phyloP scores from a whole-genome alignment of 306 rosid species.

The Gastrolobium villosum region DNA sequence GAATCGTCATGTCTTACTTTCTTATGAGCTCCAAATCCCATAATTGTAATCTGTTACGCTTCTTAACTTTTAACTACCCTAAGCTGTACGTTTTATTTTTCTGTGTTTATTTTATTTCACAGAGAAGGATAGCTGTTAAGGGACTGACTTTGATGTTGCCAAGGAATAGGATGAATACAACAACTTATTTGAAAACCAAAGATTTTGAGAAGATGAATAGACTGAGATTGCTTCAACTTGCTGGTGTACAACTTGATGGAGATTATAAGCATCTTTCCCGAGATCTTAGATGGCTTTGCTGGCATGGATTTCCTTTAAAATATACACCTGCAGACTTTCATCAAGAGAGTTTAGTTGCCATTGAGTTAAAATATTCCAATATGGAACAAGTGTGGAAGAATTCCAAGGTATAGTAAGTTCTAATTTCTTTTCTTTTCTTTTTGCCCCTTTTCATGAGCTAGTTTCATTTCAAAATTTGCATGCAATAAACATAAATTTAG shows the following conservation, averaged over 20 bases:
- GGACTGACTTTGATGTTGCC: constrained; percentile 37
- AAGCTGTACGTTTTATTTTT: background rate
- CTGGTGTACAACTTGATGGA: constrained; percentile 15
- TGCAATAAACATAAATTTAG: background rate
- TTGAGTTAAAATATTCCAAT: background rate
- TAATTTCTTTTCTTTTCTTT: too few species aligned
- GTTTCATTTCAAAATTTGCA: background rate
- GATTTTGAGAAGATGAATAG: constrained; percentile 44
- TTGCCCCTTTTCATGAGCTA: too few species aligned
- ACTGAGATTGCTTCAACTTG: constrained; percentile 35
- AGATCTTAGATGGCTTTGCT: constrained; percentile 40
- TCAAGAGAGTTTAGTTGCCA: constrained; percentile 20
- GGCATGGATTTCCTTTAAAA: constrained; percentile 37
- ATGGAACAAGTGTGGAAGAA: background rate
- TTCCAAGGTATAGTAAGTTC: constrained; percentile 21
- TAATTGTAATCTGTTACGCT: background rate
- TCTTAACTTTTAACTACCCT: background rate
- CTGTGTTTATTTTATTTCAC: background rate
- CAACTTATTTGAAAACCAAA: background rate
- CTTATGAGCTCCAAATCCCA: background rate
- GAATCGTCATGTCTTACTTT: background rate
- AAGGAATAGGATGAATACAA: background rate
- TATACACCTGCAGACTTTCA: background rate
- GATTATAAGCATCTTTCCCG: constrained; percentile 29
- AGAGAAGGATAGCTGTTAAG: constrained; percentile 23